Conservation (phyloP, 163 green algal genomes). For the Coccomyxa subellipsoidea region DNA sequence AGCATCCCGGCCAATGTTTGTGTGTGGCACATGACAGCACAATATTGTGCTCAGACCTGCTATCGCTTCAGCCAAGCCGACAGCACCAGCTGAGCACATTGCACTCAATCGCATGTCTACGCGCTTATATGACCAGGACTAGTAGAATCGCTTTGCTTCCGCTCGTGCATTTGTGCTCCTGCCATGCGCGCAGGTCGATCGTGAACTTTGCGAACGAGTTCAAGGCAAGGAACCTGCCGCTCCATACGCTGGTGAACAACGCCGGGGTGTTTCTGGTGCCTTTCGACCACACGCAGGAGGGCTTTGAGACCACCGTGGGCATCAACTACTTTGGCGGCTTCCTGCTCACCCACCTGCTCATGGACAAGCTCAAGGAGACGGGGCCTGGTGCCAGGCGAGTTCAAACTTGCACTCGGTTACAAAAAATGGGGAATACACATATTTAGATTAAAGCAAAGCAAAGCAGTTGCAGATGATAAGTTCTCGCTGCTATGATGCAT, state of each 20-base stretch:
- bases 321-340: slow-evolving; percentile 30
- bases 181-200: slow-evolving; percentile 37
- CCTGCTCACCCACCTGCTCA: slow-evolving; percentile 34
- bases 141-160: too few species aligned
- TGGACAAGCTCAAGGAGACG: slow-evolving; percentile 31
- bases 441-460: background rate
- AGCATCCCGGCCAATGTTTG: background rate
- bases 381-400: slow-evolving; percentile 12
- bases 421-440: background rate
- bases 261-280: slow-evolving; percentile 28
- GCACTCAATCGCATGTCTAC: too few species aligned
- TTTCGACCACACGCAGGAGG: slow-evolving; percentile 29
- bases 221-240: slow-evolving; percentile 7
- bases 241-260: slow-evolving; percentile 36
- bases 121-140: too few species aligned
- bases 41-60: too few species aligned
- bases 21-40: background rate
- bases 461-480: background rate
- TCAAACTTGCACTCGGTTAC: background rate
- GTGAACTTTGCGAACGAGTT: slow-evolving; percentile 26
- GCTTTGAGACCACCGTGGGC: slow-evolving; percentile 32
- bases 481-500: background rate
- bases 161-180: too few species aligned
- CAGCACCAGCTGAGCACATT: too few species aligned
- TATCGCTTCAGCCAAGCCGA: too few species aligned